These are phyloP conservation scores for Parietaria judaica DNA, from an alignment of 306 rosid genomes.

Conservation along the genomic window DNA sequence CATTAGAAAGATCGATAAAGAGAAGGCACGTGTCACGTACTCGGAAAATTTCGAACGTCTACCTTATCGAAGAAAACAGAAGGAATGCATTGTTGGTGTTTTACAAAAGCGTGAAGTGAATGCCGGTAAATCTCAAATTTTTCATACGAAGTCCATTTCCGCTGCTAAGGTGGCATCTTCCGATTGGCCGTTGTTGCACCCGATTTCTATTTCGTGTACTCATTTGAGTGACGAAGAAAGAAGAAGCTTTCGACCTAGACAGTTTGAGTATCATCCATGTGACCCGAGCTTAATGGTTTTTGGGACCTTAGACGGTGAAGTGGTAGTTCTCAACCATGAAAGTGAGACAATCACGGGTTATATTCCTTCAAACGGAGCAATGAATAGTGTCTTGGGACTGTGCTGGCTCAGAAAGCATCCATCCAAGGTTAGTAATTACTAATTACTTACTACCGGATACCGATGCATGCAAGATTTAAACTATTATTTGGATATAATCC, in stretches of 20 bases:
- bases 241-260: slow-evolving; percentile 66
- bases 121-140: slow-evolving; percentile 41
- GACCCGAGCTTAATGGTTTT: slow-evolving; percentile 68
- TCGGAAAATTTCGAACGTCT: slow-evolving; percentile 55
- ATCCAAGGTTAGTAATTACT: slow-evolving; percentile 50
- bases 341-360: slow-evolving; percentile 50
- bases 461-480: no score
- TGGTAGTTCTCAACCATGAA: slow-evolving; percentile 71
- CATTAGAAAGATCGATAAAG: slow-evolving; percentile 48
- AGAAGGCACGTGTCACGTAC: slow-evolving; percentile 45
- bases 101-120: slow-evolving; percentile 49
- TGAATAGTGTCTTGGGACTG: slow-evolving; percentile 79
- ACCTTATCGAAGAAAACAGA: slow-evolving; percentile 57
- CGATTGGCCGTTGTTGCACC: slow-evolving; percentile 63
- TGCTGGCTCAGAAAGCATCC: slow-evolving; percentile 86
- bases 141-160: slow-evolving; percentile 62
- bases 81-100: slow-evolving; percentile 53
- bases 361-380: slow-evolving; percentile 70
- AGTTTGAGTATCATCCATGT: slow-evolving; percentile 80
- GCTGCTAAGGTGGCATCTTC: slow-evolving; percentile 77
- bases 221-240: slow-evolving; percentile 34
- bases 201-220: slow-evolving; percentile 44
- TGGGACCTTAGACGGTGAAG: slow-evolving; percentile 89
- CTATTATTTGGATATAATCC: no score
- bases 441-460: no score